A percentile compares a stretch with the other conserved stretches of the same genome.
These are phyloP conservation scores for Pulveroboletus sp. DNA, from an alignment of 768 basidiomycete genomes.

Conservation along the genomic window DNA sequence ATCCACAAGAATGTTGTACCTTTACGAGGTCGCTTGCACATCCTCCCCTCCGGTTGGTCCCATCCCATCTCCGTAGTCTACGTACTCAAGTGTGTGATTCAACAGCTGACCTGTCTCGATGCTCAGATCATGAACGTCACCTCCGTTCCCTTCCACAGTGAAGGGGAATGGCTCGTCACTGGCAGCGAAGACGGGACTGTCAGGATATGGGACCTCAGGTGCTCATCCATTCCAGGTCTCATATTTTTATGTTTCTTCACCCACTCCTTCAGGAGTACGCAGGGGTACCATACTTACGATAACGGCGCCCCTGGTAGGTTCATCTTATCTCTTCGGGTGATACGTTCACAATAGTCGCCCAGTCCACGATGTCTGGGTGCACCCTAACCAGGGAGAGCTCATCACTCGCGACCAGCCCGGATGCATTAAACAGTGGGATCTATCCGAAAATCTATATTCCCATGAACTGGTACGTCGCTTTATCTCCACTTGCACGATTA, in stretches of 20 bases:
- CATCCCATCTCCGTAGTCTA: conserved; percentile 6
- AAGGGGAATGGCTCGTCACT: conserved; percentile 98
- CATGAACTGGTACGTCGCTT: conserved; percentile 77
- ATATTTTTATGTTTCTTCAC: not conserved
- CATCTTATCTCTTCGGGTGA: conserved; percentile 6
- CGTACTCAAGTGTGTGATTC: conserved; percentile 17
- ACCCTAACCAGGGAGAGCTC: conserved; percentile 98
- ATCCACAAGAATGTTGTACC: conserved; percentile 93
- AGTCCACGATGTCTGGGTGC: conserved; percentile 96
- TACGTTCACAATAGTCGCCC: conserved; percentile 12
- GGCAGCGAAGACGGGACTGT: conserved; percentile 97
- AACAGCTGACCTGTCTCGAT: conserved; percentile 80
- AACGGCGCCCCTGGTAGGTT: conserved; percentile 80
- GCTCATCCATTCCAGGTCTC: conserved; percentile 20
- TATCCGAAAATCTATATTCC: conserved; percentile 93
- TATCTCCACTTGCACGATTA: conserved; percentile 11
- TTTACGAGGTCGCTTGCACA: conserved; percentile 79
- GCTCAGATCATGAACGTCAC: conserved; percentile 92
- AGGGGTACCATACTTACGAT: conserved; percentile 89
- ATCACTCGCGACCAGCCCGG: conserved; percentile 98
- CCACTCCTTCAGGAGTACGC: conserved; percentile 49
- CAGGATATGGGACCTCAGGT: conserved; percentile 99
- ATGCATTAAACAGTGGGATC: conserved; percentile 97
- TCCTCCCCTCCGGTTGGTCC: conserved; percentile 49
- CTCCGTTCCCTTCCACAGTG: conserved; percentile 88